phyloP scores from a whole-genome alignment of 306 rosid genomes.

The Trichosanthes truncata region DNA sequence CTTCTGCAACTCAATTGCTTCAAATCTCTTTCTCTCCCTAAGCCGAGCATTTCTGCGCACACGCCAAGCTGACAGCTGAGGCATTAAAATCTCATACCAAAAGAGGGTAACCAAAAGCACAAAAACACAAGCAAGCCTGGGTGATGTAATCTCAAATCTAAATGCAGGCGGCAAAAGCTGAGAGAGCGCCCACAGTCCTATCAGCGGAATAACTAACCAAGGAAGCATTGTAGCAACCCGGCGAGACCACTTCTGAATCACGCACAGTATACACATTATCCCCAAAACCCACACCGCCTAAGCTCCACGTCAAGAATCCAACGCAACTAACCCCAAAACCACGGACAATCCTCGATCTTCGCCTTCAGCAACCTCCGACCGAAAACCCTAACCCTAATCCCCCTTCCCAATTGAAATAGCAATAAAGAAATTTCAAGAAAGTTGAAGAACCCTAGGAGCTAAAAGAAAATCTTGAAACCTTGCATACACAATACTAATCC shows the following conservation, averaged over 20 bases:
- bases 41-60: slow-evolving; percentile 61
- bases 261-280: slow-evolving; percentile 99
- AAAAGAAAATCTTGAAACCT: slow-evolving; percentile 28
- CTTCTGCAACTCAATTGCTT: slow-evolving; percentile 89
- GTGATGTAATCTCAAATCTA: slow-evolving; percentile 91
- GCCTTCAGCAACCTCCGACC: slow-evolving; percentile 21
- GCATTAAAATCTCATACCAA: slow-evolving; percentile 99
- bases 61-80: slow-evolving; percentile 95
- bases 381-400: slow-evolving; percentile 46
- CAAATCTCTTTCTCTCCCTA: slow-evolving; percentile 82
- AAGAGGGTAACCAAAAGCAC: slow-evolving; percentile 89
- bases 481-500: slow-evolving; percentile 13
- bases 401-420: slow-evolving; percentile 29
- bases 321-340: slow-evolving; percentile 33
- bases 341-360: slow-evolving; percentile 15
- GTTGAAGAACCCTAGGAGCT: slow-evolving; percentile 63
- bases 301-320: slow-evolving; percentile 39
- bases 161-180: slow-evolving; percentile 97
- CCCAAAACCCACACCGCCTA: slow-evolving; percentile 51
- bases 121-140: slow-evolving; percentile 84
- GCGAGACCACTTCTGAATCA: slow-evolving; percentile 99
- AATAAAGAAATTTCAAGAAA: slow-evolving; percentile 21
- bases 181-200: slow-evolving; percentile 94
- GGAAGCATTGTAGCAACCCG: slow-evolving; percentile 99
- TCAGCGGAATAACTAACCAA: slow-evolving; percentile 94